Evolutionary conservation across 768 basidiomycete species (phyloP), one percentile per base, ranked within the genome.

Genomic region (Leucocoprinus sp.): DNA sequence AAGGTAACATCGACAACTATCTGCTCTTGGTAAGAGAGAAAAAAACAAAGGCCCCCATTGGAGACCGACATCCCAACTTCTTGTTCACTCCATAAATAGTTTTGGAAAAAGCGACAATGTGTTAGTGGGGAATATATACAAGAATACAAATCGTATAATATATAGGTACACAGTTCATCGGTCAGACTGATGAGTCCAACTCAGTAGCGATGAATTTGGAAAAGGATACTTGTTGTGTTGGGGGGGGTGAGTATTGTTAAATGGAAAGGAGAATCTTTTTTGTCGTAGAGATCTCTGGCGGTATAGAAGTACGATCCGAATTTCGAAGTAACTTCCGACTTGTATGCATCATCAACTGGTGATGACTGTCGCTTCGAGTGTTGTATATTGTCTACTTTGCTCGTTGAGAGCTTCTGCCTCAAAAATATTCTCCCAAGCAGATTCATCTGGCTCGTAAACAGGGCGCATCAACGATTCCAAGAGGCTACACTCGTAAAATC

Each of bases 301-400:
- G 84, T 84, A 57, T 95, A 96, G 59, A 83, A 78, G 70, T 82
- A 97, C 6, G 93, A 95, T 7, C 95, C 95, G 57, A 93, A 97
- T 56, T 91, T 80, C 19, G 75, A 78, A 27, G 64, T 62, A 64
- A 87, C 82, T 18, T 93, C 93, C 18, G 97, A 70, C 43, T 91
- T 81, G 57, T 97, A 97, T 3, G 80, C 83, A 53, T 93, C 92
- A 21, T 70, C 84, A 26, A 70, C 69, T 0, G 77, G 70, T 0
- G 93, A 93, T n/a, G 90, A 80, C 64, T 88, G 84, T 9, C 87
- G 80, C 43, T 84, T 70, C 27, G 75, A 76, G 31, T 70, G 66
- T 50, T 78, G n/a, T n/a, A n/a, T n/a, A n/a, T n/a, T n/a, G 69
- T 17, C 76, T 71, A 18, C 19, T 42, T 44, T 71, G 61, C 50